phyloP scores from a whole-genome alignment of 75 land plant species.

The Gnetum montanum region DNA sequence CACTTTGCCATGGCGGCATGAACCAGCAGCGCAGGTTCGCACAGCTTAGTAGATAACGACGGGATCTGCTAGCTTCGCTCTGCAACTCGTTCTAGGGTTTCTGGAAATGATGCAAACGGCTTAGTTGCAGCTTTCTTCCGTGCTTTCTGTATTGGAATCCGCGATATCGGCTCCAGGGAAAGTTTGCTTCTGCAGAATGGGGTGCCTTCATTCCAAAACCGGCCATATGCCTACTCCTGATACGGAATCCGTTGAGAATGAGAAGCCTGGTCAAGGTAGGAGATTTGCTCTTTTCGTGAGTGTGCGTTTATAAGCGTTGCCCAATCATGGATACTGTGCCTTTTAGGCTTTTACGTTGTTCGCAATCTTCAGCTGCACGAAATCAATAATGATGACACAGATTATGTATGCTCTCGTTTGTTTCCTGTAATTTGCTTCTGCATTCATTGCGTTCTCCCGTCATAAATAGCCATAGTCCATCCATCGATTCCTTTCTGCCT shows the following conservation, averaged over 20 bases:
- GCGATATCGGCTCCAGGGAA: too few species aligned
- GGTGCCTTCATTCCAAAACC: constrained; percentile 45
- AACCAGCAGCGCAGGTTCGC: too few species aligned
- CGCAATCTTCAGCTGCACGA: not conserved
- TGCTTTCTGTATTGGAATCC: too few species aligned
- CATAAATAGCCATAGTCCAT: too few species aligned
- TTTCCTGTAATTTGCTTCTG: not conserved
- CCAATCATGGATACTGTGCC: not conserved
- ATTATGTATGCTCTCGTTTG: not conserved
- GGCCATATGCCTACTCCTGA: constrained; percentile 28
- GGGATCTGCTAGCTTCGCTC: too few species aligned
- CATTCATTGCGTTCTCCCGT: not conserved
- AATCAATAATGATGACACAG: not conserved
- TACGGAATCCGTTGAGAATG: constrained; percentile 15
- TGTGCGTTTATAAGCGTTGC: not conserved
- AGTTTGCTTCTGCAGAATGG: too few species aligned
- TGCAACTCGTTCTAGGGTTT: too few species aligned
- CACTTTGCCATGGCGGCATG: too few species aligned
- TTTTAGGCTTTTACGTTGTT: not conserved
- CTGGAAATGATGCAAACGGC: too few species aligned
- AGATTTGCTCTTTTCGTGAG: not conserved
- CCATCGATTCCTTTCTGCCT: too few species aligned
- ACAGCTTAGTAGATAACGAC: too few species aligned
- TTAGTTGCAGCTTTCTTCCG: too few species aligned
- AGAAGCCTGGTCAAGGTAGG: constrained; percentile 28